Conservation (phyloP, 2,329 filamentous ascomycete genomes). For the Sphaerulina musiva region DNA sequence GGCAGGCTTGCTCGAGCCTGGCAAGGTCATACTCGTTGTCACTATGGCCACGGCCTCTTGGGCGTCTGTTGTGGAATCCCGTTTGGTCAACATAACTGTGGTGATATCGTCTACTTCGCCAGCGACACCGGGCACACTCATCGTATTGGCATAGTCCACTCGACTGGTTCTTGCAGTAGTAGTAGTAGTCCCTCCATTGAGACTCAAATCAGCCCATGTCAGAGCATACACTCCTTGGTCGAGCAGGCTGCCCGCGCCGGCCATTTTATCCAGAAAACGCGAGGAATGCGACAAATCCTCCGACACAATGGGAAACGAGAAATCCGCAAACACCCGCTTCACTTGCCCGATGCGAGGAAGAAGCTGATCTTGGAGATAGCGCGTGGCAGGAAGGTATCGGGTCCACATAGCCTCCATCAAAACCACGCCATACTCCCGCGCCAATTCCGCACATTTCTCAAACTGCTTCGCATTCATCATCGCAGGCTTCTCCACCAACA, state of each 20-base stretch:
- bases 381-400: conserved; percentile 26
- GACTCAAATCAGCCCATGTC: conserved; percentile 7
- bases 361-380: conserved; percentile 19
- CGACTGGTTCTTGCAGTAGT: conserved; percentile 8
- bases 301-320: conserved; percentile 27
- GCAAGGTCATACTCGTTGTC: conserved; percentile 26
- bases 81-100: conserved; percentile 26
- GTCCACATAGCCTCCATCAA: conserved; percentile 33
- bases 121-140: conserved; percentile 20
- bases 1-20: conserved; percentile 23
- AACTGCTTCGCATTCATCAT: conserved; percentile 28
- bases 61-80: conserved; percentile 10
- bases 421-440: conserved; percentile 20
- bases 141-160: conserved; percentile 23
- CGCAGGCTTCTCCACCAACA: conserved; percentile 30
- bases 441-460: conserved; percentile 2
- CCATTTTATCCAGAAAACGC: conserved; percentile 12
- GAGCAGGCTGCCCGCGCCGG: conserved; percentile 13
- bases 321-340: conserved; percentile 26
- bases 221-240: conserved; percentile 18
- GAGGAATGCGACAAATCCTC: conserved; percentile 19
- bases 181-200: neutral
- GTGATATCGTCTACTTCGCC: conserved; percentile 31
- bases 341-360: conserved; percentile 14
- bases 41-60: conserved; percentile 19